phyloP scores from a whole-genome alignment of 2,329 filamentous ascomycete genomes.

The Penicillium sp. region DNA sequence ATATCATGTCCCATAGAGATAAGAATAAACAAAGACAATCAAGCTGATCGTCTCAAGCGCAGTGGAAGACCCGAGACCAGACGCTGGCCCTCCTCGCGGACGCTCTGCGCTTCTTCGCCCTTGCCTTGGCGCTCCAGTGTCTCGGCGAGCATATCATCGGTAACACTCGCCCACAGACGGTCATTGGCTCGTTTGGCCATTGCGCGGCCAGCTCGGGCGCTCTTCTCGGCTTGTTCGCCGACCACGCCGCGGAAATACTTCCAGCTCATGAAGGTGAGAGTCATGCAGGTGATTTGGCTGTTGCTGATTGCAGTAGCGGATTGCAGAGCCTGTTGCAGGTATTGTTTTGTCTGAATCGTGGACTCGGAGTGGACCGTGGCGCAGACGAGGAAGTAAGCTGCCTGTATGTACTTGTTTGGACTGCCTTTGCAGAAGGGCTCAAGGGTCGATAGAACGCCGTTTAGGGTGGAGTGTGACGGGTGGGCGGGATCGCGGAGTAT shows the following conservation, averaged over 20 bases:
- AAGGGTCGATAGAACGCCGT: slow-evolving; percentile 61
- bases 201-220: slow-evolving; percentile 63
- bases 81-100: slow-evolving; percentile 46
- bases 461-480: slow-evolving; percentile 56
- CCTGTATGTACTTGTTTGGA: slow-evolving; percentile 69
- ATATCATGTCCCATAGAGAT: slow-evolving; percentile 1
- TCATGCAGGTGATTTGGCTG: slow-evolving; percentile 74
- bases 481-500: slow-evolving; percentile 64
- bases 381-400: slow-evolving; percentile 71
- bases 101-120: slow-evolving; percentile 47
- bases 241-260: slow-evolving; percentile 78
- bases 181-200: slow-evolving; percentile 69
- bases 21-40: not conserved
- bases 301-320: slow-evolving; percentile 68
- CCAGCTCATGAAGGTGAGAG: slow-evolving; percentile 78
- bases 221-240: slow-evolving; percentile 74
- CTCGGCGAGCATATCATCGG: slow-evolving; percentile 71
- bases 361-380: slow-evolving; percentile 64
- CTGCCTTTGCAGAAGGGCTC: slow-evolving; percentile 65
- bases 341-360: slow-evolving; percentile 73
- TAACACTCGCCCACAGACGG: slow-evolving; percentile 73
- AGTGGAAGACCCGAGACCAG: slow-evolving; percentile 39
- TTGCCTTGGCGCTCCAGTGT: slow-evolving; percentile 71
- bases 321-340: slow-evolving; percentile 68
- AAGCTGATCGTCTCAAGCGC: slow-evolving; percentile 31